phyloP scores from a whole-genome alignment of 257 asterid species.

The Paraleonurus japonicus region DNA sequence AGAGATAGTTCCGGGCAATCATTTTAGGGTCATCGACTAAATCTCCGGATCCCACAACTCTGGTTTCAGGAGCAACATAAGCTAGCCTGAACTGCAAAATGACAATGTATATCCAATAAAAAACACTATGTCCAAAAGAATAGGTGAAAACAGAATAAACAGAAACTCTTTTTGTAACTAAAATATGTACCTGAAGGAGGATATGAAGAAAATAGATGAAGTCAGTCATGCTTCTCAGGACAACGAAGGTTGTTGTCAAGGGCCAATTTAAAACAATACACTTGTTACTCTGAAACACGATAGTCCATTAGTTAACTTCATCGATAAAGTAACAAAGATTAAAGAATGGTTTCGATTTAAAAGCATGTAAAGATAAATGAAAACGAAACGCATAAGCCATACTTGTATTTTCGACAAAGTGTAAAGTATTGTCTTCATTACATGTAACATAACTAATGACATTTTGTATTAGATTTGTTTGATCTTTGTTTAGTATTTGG shows the following conservation, averaged over 20 bases:
- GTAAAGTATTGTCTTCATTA: too few relatives aligned
- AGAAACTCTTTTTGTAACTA: background rate
- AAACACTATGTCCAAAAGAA: background rate
- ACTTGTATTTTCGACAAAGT: too few relatives aligned
- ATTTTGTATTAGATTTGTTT: background rate
- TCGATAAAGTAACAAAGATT: background rate
- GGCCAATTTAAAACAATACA: conserved; percentile 65
- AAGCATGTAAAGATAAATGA: background rate
- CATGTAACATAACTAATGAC: too few relatives aligned
- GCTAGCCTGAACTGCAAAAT: conserved; percentile 86
- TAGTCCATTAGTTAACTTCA: background rate
- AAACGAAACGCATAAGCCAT: background rate
- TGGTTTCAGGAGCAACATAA: conserved; percentile 80
- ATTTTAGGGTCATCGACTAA: conserved; percentile 68
- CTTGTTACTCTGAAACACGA: conserved; percentile 48
- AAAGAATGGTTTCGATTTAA: background rate
- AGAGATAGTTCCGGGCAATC: conserved; percentile 68
- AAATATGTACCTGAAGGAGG: conserved; percentile 71
- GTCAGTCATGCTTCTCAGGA: conserved; percentile 75
- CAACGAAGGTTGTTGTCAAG: conserved; percentile 52
- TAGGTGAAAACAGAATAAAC: background rate
- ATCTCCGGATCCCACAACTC: conserved; percentile 86
- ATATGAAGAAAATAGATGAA: conserved; percentile 69
- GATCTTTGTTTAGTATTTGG: background rate
- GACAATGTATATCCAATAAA: conserved; percentile 4